Base-by-base conservation (phyloP, 805 yeast genomes). In the Saturnispora halmiae region DNA sequence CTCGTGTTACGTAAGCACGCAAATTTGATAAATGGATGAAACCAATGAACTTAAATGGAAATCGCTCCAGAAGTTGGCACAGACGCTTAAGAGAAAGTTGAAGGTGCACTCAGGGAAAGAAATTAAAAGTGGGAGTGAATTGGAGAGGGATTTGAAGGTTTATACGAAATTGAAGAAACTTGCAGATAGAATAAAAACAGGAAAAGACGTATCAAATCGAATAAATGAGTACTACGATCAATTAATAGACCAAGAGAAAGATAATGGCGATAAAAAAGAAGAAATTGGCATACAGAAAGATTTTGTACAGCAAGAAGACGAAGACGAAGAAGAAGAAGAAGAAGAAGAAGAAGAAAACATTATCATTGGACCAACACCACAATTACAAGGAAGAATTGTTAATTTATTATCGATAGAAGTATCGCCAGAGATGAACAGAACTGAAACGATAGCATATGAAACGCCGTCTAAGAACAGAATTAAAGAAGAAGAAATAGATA, bases 301-400 rank as follows among this genome's bases (percentile, higher is more conserved):
- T 8, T 13, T 13, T 14, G 31, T 20, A 16, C 33, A 28, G n/a
- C 25, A 35, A 16, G 36, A 34, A 13, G 40, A 36, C 4, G 41
- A 42, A 22, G 36, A 45, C 4, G 42, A 36, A 39, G 46, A 36
- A 3, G 46, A 46, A 21, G 51, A 45, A 13, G 42, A 41, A 14
- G 41, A 28, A 8, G 36, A 48, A 15, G 45, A 46, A 20, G 41
- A 41, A 8, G 44, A 41, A 4, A 25, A 35, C 7, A 45, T 41
- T 19, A 82, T 76, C 45, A 55, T 84, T 10, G 94, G 94, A 0
- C 95, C 95, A 1, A 85, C 95, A 0, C 95, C 95, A 0, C 95
- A 85, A 50, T 69, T 84, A 8, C 69, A 79, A 46, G 95, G 95
- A 0, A 72, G 80, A 40, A 82, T 83, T 0, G 56, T 82, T 26